These are phyloP conservation scores for Acacia melanoxylon DNA, from an alignment of 306 rosid species.

Conservation along the genomic window DNA sequence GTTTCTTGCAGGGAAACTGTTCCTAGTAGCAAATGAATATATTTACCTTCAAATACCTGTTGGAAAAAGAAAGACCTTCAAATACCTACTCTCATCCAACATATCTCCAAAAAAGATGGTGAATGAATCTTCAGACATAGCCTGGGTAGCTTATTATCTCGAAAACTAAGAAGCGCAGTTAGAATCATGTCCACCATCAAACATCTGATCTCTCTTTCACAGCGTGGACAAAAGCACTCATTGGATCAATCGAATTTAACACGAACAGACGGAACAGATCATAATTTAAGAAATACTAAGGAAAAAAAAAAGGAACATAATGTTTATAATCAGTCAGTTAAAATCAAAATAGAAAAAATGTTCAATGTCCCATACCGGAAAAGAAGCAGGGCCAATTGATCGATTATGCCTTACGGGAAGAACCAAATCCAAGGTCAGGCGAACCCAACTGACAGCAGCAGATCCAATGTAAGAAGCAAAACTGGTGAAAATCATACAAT, in stretches of 20 bases:
- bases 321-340: not conserved
- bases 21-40: too few relatives aligned
- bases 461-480: constrained; percentile 55
- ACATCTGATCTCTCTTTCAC: constrained; percentile 6
- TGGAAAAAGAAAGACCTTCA: not conserved
- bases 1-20: too few relatives aligned
- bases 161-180: constrained; percentile 21
- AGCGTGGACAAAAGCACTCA: constrained; percentile 26
- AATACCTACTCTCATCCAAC: constrained; percentile 1
- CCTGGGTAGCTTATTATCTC: constrained; percentile 33
- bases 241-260: constrained; percentile 31
- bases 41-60: too few relatives aligned
- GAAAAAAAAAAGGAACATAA: not conserved
- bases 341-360: not conserved
- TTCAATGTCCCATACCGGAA: constrained; percentile 8
- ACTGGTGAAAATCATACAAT: constrained; percentile 22
- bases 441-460: constrained; percentile 36
- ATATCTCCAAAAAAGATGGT: not conserved
- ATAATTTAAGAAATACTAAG: constrained; percentile 26
- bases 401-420: constrained; percentile 16
- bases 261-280: constrained; percentile 45
- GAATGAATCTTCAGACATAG: not conserved
- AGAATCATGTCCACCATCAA: not conserved
- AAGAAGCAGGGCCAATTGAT: not conserved
- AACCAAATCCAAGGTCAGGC: constrained; percentile 5